Evolutionary conservation across 2,329 filamentous ascomycete species (phyloP), one percentile per base, ranked within the genome.

Genomic region (Claviceps cyperi): DNA sequence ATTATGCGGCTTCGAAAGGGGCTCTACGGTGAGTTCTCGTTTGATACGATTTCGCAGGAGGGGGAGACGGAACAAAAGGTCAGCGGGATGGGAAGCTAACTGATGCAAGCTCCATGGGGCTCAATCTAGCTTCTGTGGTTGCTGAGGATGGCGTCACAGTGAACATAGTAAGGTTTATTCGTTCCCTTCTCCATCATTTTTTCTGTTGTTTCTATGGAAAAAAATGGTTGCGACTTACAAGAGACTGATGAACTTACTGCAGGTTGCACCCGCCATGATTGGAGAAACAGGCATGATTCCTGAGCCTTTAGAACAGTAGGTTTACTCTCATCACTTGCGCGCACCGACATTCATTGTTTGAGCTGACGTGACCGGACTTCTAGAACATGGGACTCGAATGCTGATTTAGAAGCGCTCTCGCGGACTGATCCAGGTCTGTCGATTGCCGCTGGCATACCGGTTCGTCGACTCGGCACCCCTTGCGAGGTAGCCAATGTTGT

Each of bases 221-320:
- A 21, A 17, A n/a, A 11, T n/a, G n/a, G 41, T 4, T 15, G 21
- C 8, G 21, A 28, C 41, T 4, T 7, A n/a, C 21, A 24, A 24
- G 9, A 32, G 41, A 5, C 2, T 24, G 15, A 17, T 32, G 15
- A 14, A 35, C 14, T 3, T 49, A 15, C 24, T 32, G 13, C 28
- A 53, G 51, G 51, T 53, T 7, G 45, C 49, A 2, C 51, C 51
- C 19, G 51, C 51, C 14, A 53, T 53, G 51, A 51, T 53, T 28
- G 49, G 51, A 11, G 50, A 50, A 15, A 53, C 51, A n/a, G 51
- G 51, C 46, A 53, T 53, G 51, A 53, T 53, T 36, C 46, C 51
- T 35, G 14, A 24, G n/a, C 51, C 51, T 17, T 44, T 47, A 13
- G 43, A 41, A 49, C 43, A 43, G 51, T 53, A 17, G 19, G 51